Conservation (phyloP, 1,139 yeast species). For the Yamadazyma dushanensis region DNA sequence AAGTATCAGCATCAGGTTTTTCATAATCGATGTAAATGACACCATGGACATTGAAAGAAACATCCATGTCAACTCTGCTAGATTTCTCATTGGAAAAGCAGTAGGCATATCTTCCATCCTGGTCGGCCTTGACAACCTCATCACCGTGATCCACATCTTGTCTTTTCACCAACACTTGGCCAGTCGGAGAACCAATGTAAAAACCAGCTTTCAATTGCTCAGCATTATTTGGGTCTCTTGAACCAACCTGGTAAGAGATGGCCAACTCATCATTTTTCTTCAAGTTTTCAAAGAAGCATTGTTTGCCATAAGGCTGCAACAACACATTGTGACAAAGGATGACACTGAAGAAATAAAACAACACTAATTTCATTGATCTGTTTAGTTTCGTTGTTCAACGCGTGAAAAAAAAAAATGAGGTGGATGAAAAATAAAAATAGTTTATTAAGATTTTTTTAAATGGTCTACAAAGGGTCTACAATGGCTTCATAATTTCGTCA, state of each 20-base stretch:
- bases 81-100: conserved; percentile 90
- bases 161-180: conserved; percentile 51
- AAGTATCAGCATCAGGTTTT: conserved; percentile 77
- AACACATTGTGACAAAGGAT: conserved; percentile 74
- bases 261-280: conserved; percentile 85
- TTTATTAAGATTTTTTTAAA: too few relatives aligned
- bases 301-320: conserved; percentile 80
- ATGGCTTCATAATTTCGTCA: conserved; percentile 51
- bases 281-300: conserved; percentile 85
- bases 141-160: conserved; percentile 79
- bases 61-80: conserved; percentile 76
- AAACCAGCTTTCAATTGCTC: conserved; percentile 82
- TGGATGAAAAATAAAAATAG: too few relatives aligned
- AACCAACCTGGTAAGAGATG: conserved; percentile 90
- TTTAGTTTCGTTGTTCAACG: conserved; percentile 5
- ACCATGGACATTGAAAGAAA: conserved; percentile 93
- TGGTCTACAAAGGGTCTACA: conserved; percentile 15
- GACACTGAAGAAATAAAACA: conserved; percentile 19
- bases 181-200: conserved; percentile 58
- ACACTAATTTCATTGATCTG: conserved; percentile 9
- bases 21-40: conserved; percentile 84
- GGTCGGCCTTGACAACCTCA: conserved; percentile 61
- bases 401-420: too few relatives aligned
- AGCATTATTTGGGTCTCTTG: conserved; percentile 76
- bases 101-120: conserved; percentile 76